Percentiles rank a stretch among this genome's conserved stretches.
Evolutionary conservation across 495 filamentous ascomycete species (phyloP).

Genomic region (Penicillium nucicola): DNA sequence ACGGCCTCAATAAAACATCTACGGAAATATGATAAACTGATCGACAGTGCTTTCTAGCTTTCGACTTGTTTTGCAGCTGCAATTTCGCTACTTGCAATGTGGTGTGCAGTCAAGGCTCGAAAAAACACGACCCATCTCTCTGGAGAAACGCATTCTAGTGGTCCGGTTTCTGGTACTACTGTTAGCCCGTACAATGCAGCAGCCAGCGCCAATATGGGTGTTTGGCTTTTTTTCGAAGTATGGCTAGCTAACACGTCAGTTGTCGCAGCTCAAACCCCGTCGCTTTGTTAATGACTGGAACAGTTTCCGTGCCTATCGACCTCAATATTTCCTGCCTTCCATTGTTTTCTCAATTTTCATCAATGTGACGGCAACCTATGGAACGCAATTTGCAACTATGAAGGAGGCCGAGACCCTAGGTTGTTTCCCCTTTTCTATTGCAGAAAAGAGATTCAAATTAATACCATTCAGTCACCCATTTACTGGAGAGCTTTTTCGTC

Average conservation of each 20-base stretch:
- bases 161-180: conserved; percentile 1
- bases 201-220: conserved; percentile 3
- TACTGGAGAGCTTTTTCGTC: conserved; percentile 1
- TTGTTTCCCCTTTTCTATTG: too few species aligned
- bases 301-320: conserved; percentile 8
- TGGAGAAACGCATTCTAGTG: too few species aligned
- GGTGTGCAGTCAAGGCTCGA: too few species aligned
- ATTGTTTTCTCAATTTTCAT: conserved; percentile 8
- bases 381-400: conserved; percentile 2
- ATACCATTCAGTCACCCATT: conserved; percentile 1
- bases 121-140: too few species aligned
- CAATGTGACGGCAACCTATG: conserved; percentile 4
- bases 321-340: conserved; percentile 7
- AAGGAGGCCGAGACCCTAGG: too few species aligned
- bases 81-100: too few species aligned
- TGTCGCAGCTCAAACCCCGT: background rate
- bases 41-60: too few species aligned
- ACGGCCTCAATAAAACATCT: background rate
- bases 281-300: background rate
- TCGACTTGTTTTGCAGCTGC: too few species aligned
- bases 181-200: conserved; percentile 3
- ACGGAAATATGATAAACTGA: too few species aligned
- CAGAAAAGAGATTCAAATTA: background rate
- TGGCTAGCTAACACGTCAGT: conserved; percentile 5
- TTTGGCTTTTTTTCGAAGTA: conserved; percentile 5